Base-by-base conservation (phyloP, 768 basidiomycete species). In the Cystofilobasidium capitatum region DNA sequence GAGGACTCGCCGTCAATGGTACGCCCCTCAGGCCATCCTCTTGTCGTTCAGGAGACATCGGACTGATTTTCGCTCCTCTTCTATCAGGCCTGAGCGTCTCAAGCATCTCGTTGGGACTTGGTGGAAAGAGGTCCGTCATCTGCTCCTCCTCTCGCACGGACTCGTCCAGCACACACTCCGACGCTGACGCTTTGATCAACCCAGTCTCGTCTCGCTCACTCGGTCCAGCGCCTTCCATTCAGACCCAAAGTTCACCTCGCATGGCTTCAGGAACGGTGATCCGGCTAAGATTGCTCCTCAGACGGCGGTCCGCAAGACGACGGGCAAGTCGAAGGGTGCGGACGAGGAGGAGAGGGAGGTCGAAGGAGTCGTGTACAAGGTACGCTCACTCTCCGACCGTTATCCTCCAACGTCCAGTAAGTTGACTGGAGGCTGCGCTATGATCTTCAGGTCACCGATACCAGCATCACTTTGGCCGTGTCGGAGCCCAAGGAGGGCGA, bases 231-330 rank as follows among this genome's bases (percentile, higher is more conserved):
- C 90, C 8, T 89, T 89, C 73, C 88, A 92, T 73, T 76, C 82
- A 2, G 84, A 80, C 9, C 80, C 83, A 0, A 66, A 82, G 0
- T 88, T 96, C 71, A 91, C 92, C 9, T 86, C 92, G 1, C 92
- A 97, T 78, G 87, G 84, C 0, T 84, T 97, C 71, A 84, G 90
- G 87, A 85, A 89, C 13, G 94, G 94, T 17, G 93, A 98, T 77
- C 81, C 93, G 35, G 91, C 89, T 6, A 81, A 88, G 31, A 86
- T 96, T 37, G 89, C 93, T 73, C 83, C 88, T 16, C 83, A 88
- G 75, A 77, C 84, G 0, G 74, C 72, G 3, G 49, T 65, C 33
- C 47, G 70, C 29, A 71, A 70, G 36, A 72, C 71, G 45, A 65
- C 39, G 14, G 69, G 64, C 22, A 69, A 66, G 51, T 12, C 51